Evolutionary conservation across 1,284 basidiomycete genomes (phyloP).

Genomic region (Puccinia horiana): DNA sequence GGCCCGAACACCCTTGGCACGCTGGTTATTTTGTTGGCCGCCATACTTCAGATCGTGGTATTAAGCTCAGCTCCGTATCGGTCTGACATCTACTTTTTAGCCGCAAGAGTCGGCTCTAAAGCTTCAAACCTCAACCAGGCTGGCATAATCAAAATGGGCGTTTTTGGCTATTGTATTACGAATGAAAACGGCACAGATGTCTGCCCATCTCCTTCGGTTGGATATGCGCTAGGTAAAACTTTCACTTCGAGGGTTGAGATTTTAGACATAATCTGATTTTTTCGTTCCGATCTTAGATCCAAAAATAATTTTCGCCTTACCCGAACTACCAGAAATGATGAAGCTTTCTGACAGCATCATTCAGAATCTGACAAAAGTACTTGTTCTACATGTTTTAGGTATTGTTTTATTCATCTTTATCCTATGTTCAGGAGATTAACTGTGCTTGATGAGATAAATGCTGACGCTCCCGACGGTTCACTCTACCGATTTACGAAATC

Average conservation of each 20-base stretch:
- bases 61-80: background rate
- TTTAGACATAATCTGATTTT: too few relatives aligned
- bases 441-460: background rate
- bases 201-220: constrained; percentile 11
- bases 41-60: constrained; percentile 5
- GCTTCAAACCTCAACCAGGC: constrained; percentile 21
- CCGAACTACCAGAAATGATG: constrained; percentile 11
- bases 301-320: constrained; percentile 10
- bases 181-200: background rate
- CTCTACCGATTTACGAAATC: background rate
- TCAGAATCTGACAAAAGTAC: constrained; percentile 21
- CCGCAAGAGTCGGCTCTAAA: background rate
- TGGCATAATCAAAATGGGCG: constrained; percentile 31
- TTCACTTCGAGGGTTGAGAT: too few relatives aligned
- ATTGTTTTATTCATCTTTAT: background rate
- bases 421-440: background rate
- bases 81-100: constrained; percentile 13
- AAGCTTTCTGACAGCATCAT: constrained; percentile 11
- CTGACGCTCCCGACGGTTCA: background rate
- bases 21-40: constrained; percentile 11
- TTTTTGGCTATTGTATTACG: constrained; percentile 39
- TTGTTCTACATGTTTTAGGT: constrained; percentile 35
- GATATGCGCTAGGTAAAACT: constrained; percentile 30
- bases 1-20: constrained; percentile 39
- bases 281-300: background rate